These are phyloP conservation scores for Hymenoscyphus infarciens DNA, from an alignment of 2,329 filamentous ascomycete genomes.

Conservation along the genomic window DNA sequence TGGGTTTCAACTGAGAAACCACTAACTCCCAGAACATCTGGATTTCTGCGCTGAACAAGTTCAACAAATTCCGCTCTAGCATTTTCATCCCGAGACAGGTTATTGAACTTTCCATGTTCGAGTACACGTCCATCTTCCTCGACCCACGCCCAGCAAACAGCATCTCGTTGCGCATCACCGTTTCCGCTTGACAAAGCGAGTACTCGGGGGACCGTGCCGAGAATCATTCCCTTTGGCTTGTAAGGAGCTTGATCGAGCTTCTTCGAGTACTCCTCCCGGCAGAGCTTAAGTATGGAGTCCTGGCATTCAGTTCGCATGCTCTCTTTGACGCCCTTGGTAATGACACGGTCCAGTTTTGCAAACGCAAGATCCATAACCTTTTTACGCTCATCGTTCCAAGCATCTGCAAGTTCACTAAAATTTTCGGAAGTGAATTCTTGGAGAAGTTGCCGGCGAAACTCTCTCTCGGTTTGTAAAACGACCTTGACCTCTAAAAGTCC, in stretches of 20 bases:
- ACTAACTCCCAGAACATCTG: conserved; percentile 86
- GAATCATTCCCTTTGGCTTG: conserved; percentile 87
- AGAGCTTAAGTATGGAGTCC: conserved; percentile 82
- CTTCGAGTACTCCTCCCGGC: conserved; percentile 83
- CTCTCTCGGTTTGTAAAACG: conserved; percentile 68
- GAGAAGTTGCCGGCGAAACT: conserved; percentile 74
- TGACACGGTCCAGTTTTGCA: conserved; percentile 74
- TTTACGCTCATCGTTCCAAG: conserved; percentile 85
- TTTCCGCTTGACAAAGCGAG: conserved; percentile 83
- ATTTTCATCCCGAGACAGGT: conserved; percentile 67
- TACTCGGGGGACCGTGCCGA: conserved; percentile 84
- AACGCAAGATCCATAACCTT: conserved; percentile 82
- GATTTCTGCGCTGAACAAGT: conserved; percentile 72
- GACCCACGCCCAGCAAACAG: conserved; percentile 86
- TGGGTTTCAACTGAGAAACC: conserved; percentile 86
- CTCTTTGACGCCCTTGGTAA: conserved; percentile 91
- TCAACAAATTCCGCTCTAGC: conserved; percentile 71
- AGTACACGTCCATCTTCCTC: conserved; percentile 87
- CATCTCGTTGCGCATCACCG: conserved; percentile 69
- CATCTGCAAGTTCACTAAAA: conserved; percentile 89
- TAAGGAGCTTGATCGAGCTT: conserved; percentile 94
- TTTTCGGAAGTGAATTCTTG: conserved; percentile 90
- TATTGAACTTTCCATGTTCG: conserved; percentile 83
- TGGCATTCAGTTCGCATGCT: conserved; percentile 91
- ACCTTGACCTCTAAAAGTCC: conserved; percentile 85